Conservation (phyloP, 805 yeast genomes). For the Candida sakaeoensis region DNA sequence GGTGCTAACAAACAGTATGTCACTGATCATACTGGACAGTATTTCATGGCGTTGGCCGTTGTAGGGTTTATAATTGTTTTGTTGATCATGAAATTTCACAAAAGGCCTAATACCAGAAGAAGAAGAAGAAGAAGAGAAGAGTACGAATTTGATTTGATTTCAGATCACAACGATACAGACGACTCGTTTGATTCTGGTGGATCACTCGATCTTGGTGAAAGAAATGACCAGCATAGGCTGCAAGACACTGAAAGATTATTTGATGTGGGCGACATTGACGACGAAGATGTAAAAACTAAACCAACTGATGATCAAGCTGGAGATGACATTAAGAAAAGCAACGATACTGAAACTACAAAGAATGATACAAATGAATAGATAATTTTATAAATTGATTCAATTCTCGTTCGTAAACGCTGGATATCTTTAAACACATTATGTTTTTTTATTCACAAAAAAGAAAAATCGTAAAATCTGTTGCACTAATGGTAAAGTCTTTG, state of each 20-base stretch:
- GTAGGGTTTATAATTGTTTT: conserved; percentile 53
- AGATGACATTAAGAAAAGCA: too few species aligned
- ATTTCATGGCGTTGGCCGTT: conserved; percentile 55
- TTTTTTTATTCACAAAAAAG: too few species aligned
- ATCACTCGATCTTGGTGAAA: conserved; percentile 31
- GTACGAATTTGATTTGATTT: conserved; percentile 72
- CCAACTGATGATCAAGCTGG: not conserved
- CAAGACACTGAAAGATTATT: conserved; percentile 39
- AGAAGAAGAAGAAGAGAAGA: conserved; percentile 62
- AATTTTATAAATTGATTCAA: too few species aligned
- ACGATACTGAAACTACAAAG: too few species aligned
- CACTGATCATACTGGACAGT: conserved; percentile 52
- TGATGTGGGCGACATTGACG: conserved; percentile 40
- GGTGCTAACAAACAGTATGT: conserved; percentile 35
- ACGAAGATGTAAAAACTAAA: conserved; percentile 32
- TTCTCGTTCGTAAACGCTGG: too few species aligned
- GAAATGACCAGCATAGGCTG: conserved; percentile 12
- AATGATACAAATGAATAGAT: too few species aligned
- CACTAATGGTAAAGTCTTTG: too few species aligned
- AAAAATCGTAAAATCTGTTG: too few species aligned
- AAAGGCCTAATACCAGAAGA: conserved; percentile 38
- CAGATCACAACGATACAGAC: conserved; percentile 27
- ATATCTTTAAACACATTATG: too few species aligned
- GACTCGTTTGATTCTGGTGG: conserved; percentile 17
- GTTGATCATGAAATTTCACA: conserved; percentile 43